Conservation (phyloP, 371 early-diverging fungal species). For the Mucor lusitanicus region DNA sequence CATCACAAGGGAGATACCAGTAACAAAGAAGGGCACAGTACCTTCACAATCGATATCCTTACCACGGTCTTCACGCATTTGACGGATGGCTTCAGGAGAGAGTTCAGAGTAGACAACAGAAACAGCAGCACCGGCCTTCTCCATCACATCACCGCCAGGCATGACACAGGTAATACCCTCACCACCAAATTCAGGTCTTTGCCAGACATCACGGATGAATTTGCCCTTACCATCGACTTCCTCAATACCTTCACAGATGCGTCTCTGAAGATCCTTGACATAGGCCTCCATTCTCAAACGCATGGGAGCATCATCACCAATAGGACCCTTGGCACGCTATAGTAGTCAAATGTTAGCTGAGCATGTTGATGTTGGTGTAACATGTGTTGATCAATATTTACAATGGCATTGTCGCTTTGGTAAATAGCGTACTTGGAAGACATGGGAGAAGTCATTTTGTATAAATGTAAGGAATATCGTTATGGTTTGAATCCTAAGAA, state of each 20-base stretch:
- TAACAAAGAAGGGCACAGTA: slow-evolving; percentile 78
- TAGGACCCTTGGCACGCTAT: slow-evolving; percentile 25
- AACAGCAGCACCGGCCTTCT: slow-evolving; percentile 94
- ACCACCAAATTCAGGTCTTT: slow-evolving; percentile 80
- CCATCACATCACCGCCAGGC: slow-evolving; percentile 89
- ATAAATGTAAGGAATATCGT: background rate
- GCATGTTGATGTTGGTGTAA: background rate
- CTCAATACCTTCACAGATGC: slow-evolving; percentile 60
- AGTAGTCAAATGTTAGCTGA: background rate
- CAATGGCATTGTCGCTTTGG: slow-evolving; percentile 22
- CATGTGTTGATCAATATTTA: background rate
- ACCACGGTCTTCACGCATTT: slow-evolving; percentile 79
- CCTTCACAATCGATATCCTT: slow-evolving; percentile 50
- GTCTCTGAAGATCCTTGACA: slow-evolving; percentile 76
- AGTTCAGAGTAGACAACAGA: slow-evolving; percentile 79
- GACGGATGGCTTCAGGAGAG: slow-evolving; percentile 70
- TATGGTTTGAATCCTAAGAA: background rate
- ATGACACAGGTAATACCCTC: slow-evolving; percentile 92
- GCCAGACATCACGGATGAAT: slow-evolving; percentile 81
- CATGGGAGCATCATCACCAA: slow-evolving; percentile 60
- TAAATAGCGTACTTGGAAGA: slow-evolving; percentile 26
- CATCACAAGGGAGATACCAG: slow-evolving; percentile 91
- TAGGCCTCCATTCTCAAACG: slow-evolving; percentile 81
- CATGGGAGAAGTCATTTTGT: slow-evolving; percentile 21
- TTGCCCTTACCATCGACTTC: slow-evolving; percentile 63